Conservation (phyloP, 345 rosid genomes). For the Eucalyptus regnans region DNA sequence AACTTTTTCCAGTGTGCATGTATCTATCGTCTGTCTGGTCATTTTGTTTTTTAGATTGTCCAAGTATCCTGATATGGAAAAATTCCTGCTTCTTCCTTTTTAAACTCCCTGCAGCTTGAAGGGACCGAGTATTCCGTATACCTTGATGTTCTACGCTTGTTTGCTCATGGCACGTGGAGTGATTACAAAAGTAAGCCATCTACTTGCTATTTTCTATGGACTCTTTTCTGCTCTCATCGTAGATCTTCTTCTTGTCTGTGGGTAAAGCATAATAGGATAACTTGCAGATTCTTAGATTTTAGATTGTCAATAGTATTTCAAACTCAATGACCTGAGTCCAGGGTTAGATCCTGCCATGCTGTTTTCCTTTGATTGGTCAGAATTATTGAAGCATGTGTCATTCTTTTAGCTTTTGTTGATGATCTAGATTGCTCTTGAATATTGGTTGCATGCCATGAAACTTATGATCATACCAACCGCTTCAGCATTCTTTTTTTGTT, state of each 20-base stretch:
- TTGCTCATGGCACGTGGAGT: conserved; percentile 91
- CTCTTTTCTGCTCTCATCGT: neutral
- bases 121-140: conserved; percentile 48
- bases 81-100: neutral
- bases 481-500: neutral
- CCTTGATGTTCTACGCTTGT: conserved; percentile 60
- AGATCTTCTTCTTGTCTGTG: neutral
- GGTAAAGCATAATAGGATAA: neutral
- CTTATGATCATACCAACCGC: neutral
- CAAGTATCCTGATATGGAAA: neutral
- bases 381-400: neutral
- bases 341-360: neutral
- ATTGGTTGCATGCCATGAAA: neutral
- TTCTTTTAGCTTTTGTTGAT: neutral
- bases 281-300: neutral
- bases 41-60: neutral
- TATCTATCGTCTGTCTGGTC: neutral
- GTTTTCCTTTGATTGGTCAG: neutral
- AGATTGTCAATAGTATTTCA: neutral
- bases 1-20: neutral
- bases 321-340: neutral
- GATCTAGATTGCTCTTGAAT: neutral
- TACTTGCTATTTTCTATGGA: neutral
- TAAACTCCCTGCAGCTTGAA: conserved; percentile 52
- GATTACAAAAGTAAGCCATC: conserved; percentile 73